Percentiles rank a stretch among this genome's conserved stretches.
Evolutionary conservation across 129 eudicot genomes (phyloP).

Genomic region (Flaveria brownii): DNA sequence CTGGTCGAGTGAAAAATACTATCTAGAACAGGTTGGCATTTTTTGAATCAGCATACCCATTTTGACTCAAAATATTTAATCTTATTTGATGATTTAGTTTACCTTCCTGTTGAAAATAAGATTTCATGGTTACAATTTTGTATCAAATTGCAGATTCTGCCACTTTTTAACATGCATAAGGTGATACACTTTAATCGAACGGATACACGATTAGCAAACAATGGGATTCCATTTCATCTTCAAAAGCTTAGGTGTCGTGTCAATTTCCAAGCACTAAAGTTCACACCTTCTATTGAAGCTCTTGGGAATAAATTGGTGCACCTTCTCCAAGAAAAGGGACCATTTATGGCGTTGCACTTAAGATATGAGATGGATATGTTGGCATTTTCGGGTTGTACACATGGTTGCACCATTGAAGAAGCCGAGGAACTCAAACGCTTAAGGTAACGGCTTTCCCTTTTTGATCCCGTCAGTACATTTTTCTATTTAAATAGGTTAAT

Average conservation of each 20-base stretch:
- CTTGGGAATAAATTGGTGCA: slow-evolving; percentile 66
- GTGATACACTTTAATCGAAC: slow-evolving; percentile 90
- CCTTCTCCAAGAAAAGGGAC: slow-evolving; percentile 69
- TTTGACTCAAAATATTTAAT: background rate
- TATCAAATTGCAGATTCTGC: slow-evolving; percentile 69
- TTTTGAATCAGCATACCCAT: background rate
- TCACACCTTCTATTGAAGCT: slow-evolving; percentile 84
- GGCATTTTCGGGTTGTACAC: slow-evolving; percentile 98
- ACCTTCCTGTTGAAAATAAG: background rate
- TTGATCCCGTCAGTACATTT: background rate
- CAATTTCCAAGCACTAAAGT: slow-evolving; percentile 86
- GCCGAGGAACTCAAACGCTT: slow-evolving; percentile 82
- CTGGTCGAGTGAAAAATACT: slow-evolving; percentile 94
- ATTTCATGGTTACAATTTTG: slow-evolving; percentile 17
- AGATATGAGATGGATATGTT: slow-evolving; percentile 99
- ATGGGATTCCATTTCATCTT: slow-evolving; percentile 74
- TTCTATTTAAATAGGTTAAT: background rate
- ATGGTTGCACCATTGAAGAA: slow-evolving; percentile 90
- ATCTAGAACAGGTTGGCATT: slow-evolving; percentile 71
- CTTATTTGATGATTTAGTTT: background rate
- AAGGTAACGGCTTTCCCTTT: slow-evolving; percentile 49
- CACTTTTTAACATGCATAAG: slow-evolving; percentile 72
- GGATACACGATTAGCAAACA: slow-evolving; percentile 91
- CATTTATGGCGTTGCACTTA: slow-evolving; percentile 80
- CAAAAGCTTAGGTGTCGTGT: slow-evolving; percentile 94